phyloP scores from a whole-genome alignment of 2,329 filamentous ascomycete species.

The Mycocentrospora acerina region DNA sequence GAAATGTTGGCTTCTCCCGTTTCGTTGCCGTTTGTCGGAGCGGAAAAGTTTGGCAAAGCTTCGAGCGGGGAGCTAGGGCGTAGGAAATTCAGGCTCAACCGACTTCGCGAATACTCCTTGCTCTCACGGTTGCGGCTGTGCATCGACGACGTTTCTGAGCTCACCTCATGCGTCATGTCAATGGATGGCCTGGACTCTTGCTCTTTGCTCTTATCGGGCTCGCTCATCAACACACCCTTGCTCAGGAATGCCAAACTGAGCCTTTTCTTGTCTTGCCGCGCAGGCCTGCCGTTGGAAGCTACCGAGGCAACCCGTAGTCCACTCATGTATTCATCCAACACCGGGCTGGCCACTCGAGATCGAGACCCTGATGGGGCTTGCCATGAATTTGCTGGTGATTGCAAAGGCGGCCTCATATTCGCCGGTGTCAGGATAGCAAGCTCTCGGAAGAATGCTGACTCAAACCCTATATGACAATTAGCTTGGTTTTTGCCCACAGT shows the following conservation, averaged over 20 bases:
- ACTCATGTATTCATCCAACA: constrained; percentile 24
- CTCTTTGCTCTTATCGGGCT: constrained; percentile 19
- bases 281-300: constrained; percentile 20
- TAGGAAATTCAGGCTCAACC: constrained; percentile 33
- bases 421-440: constrained; percentile 44
- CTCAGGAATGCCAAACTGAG: constrained; percentile 42
- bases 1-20: constrained; percentile 7
- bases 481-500: constrained; percentile 1
- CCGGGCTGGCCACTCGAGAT: constrained; percentile 29
- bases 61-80: constrained; percentile 32
- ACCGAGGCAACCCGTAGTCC: constrained; percentile 27
- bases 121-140: constrained; percentile 35
- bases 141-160: constrained; percentile 22
- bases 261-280: constrained; percentile 43
- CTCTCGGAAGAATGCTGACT: constrained; percentile 48
- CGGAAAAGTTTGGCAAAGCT: constrained; percentile 28
- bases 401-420: constrained; percentile 25
- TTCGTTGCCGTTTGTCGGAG: constrained; percentile 2
- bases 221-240: constrained; percentile 35
- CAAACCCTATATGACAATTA: constrained; percentile 44
- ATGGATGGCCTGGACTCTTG: constrained; percentile 11
- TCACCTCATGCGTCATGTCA: constrained; percentile 22
- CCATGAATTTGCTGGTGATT: constrained; percentile 40
- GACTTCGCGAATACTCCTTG: constrained; percentile 33
- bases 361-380: constrained; percentile 29